Evolutionary conservation across 176 grass and related monocot species (phyloP).

Genomic region (Musa beccarii): DNA sequence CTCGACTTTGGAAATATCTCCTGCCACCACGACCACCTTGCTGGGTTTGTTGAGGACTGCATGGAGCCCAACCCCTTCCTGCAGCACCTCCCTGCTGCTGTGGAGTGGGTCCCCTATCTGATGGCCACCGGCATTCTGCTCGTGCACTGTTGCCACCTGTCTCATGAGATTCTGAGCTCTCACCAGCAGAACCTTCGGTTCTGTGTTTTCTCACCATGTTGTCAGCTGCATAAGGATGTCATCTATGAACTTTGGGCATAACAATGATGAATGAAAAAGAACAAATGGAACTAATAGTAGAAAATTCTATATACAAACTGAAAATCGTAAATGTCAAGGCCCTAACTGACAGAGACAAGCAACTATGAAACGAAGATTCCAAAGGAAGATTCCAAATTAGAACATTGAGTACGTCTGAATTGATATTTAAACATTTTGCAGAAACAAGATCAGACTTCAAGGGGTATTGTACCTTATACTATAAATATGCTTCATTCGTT

Average conservation of each 20-base stretch:
- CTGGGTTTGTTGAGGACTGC: constrained; percentile 13
- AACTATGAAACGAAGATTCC: too few species aligned
- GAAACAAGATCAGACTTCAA: too few species aligned
- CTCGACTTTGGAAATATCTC: constrained; percentile 25
- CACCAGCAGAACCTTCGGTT: constrained; percentile 22
- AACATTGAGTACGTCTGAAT: too few species aligned
- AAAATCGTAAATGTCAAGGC: too few species aligned
- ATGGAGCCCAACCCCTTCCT: not conserved
- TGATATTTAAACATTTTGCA: too few species aligned
- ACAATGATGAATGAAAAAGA: not conserved
- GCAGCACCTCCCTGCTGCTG: constrained; percentile 11
- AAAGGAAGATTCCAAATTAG: too few species aligned
- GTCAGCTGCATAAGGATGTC: not conserved
- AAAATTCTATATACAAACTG: too few species aligned
- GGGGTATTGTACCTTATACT: too few species aligned
- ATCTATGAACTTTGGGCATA: not conserved
- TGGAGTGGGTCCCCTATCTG: not conserved
- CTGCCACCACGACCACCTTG: constrained; percentile 24
- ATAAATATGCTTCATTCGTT: too few species aligned
- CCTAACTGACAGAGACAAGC: too few species aligned
- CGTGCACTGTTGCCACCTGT: constrained; percentile 17
- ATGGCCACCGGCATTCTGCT: not conserved
- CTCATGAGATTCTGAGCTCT: constrained; percentile 29
- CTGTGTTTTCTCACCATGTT: constrained; percentile 49
- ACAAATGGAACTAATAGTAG: too few species aligned